phyloP scores from a whole-genome alignment of 805 yeast species.

The Yarrowia hollandica region DNA sequence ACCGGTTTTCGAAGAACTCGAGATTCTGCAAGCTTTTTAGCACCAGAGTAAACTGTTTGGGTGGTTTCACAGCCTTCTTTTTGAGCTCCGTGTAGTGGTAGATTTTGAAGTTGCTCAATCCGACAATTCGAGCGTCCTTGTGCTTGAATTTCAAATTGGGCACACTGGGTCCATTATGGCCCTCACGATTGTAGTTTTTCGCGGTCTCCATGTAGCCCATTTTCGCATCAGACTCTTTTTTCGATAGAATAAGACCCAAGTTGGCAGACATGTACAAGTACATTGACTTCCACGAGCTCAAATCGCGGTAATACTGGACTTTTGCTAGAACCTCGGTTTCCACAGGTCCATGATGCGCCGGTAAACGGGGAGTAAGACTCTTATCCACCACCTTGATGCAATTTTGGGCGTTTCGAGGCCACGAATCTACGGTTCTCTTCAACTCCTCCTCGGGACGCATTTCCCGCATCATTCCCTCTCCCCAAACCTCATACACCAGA shows the following conservation, averaged over 20 bases:
- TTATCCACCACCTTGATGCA: slow-evolving; percentile 7
- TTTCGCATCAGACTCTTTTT: slow-evolving; percentile 22
- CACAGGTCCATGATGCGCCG: not conserved
- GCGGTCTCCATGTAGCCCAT: slow-evolving; percentile 18
- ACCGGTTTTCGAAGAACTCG: slow-evolving; percentile 9
- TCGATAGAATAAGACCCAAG: slow-evolving; percentile 24
- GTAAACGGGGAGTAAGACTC: slow-evolving; percentile 8
- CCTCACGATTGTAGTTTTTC: slow-evolving; percentile 9
- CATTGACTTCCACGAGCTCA: slow-evolving; percentile 11
- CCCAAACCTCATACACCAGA: slow-evolving; percentile 22
- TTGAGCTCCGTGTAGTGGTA: not conserved
- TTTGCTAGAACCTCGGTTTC: slow-evolving; percentile 24
- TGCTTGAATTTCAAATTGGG: slow-evolving; percentile 22
- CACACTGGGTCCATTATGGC: not conserved
- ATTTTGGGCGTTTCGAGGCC: slow-evolving; percentile 17
- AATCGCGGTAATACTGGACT: slow-evolving; percentile 1
- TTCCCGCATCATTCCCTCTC: slow-evolving; percentile 13
- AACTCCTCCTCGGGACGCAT: slow-evolving; percentile 11
- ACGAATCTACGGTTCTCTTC: slow-evolving; percentile 12
- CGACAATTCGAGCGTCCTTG: slow-evolving; percentile 5
- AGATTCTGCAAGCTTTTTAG: slow-evolving; percentile 16
- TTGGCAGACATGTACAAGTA: slow-evolving; percentile 8
- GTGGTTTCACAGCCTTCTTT: slow-evolving; percentile 3
- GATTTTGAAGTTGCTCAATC: slow-evolving; percentile 2
- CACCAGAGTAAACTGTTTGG: slow-evolving; percentile 25